phyloP scores from a whole-genome alignment of 768 basidiomycete genomes.

The Leccinellum rugosiceps region DNA sequence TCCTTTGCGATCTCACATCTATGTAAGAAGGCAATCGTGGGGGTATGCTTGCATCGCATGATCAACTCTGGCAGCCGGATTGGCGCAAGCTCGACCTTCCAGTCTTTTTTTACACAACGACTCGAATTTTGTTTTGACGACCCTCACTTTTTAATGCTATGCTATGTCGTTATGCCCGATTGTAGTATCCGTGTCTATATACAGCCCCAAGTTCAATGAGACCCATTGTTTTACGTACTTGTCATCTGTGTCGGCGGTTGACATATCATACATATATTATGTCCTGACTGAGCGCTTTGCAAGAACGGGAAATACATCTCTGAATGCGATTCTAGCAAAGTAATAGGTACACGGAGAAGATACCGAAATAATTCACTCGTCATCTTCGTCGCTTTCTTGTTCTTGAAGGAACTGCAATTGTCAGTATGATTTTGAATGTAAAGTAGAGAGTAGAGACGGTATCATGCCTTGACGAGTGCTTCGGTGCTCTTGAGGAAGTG shows the following conservation, averaged over 20 bases:
- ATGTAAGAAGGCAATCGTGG: slow-evolving; percentile 20
- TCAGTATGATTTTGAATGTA: slow-evolving; percentile 39
- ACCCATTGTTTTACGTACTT: slow-evolving; percentile 4
- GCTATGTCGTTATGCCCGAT: slow-evolving; percentile 3
- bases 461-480: slow-evolving; percentile 77
- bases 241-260: background rate
- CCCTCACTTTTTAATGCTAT: background rate
- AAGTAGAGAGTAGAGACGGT: background rate
- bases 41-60: slow-evolving; percentile 16
- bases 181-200: background rate
- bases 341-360: slow-evolving; percentile 16
- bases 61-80: slow-evolving; percentile 1
- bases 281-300: background rate
- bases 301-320: slow-evolving; percentile 10
- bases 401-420: slow-evolving; percentile 77
- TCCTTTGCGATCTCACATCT: slow-evolving; percentile 13
- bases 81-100: background rate
- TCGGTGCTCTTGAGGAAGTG: slow-evolving; percentile 91
- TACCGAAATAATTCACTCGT: slow-evolving; percentile 16
- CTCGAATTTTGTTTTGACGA: background rate
- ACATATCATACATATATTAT: background rate
- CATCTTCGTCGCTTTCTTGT: slow-evolving; percentile 71
- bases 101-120: background rate
- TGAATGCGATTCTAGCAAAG: slow-evolving; percentile 12
- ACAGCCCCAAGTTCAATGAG: background rate